Evolutionary conservation across 2,329 filamentous ascomycete species (phyloP).

Genomic region (Cordyceps pruinosa): DNA sequence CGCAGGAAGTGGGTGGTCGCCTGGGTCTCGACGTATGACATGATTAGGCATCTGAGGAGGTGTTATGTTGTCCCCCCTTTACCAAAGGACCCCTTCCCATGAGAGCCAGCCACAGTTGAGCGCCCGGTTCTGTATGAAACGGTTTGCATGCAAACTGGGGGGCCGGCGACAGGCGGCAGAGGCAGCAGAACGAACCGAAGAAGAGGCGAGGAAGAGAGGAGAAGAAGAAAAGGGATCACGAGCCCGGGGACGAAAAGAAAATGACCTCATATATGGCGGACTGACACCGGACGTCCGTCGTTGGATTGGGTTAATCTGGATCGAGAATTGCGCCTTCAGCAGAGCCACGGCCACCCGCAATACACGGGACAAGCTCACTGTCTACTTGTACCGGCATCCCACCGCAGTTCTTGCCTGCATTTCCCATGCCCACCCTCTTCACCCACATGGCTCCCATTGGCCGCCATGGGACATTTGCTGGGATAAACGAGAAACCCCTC

Average conservation of each 20-base stretch:
- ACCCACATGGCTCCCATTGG: neutral
- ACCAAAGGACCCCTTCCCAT: no score
- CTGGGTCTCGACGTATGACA: neutral
- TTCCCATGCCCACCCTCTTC: neutral
- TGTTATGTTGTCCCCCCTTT: neutral
- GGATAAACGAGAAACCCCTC: conserved; percentile 5
- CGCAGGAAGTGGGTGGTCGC: neutral
- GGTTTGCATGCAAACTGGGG: neutral
- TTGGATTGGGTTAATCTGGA: neutral
- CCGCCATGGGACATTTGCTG: neutral
- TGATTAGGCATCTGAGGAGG: neutral
- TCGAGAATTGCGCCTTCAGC: neutral
- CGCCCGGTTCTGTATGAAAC: neutral
- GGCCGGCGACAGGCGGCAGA: neutral
- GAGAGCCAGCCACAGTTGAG: neutral
- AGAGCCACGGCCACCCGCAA: neutral
- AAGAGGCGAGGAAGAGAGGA: no score
- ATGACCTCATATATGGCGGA: neutral
- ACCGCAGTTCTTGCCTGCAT: neutral
- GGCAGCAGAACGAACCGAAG: no score
- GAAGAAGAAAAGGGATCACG: neutral
- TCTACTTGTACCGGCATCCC: neutral
- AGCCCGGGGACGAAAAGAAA: neutral
- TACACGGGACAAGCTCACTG: neutral
- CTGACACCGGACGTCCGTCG: neutral